These are phyloP conservation scores for Mortierella sp. DNA, from an alignment of 371 early-diverging fungal species.

Conservation along the genomic window DNA sequence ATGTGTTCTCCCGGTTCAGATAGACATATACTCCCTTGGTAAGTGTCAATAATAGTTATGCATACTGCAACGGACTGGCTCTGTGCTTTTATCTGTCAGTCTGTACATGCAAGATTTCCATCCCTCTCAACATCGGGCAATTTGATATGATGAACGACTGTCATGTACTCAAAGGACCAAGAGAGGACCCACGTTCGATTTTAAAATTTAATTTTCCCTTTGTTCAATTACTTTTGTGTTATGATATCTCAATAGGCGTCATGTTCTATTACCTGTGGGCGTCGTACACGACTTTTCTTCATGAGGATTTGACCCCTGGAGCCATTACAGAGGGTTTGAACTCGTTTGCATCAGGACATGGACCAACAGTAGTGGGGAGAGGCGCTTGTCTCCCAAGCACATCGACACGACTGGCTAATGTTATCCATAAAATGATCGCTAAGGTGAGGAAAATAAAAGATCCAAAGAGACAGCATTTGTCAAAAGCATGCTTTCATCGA, in stretches of 20 bases:
- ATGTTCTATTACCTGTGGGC: constrained; percentile 51
- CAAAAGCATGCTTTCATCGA: not conserved
- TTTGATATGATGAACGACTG: no score
- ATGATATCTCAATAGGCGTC: constrained; percentile 13
- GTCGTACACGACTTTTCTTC: constrained; percentile 28
- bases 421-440: constrained; percentile 45
- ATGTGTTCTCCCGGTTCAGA: constrained; percentile 41
- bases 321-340: constrained; percentile 22
- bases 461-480: not conserved
- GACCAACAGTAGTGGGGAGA: not conserved
- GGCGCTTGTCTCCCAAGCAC: constrained; percentile 23
- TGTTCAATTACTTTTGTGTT: not conserved
- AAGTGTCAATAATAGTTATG: constrained; percentile 9
- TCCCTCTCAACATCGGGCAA: no score
- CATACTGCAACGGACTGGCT: not conserved
- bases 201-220: not conserved
- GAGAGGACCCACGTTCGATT: constrained; percentile 1
- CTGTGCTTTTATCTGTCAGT: no score
- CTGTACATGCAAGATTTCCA: no score
- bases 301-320: constrained; percentile 29
- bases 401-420: constrained; percentile 27
- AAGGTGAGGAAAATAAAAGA: constrained; percentile 18
- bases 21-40: constrained; percentile 53
- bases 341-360: constrained; percentile 21
- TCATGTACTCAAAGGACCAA: not conserved